Evolutionary conservation across 495 filamentous ascomycete species (phyloP).

Genomic region (Tuber umbilicatum): DNA sequence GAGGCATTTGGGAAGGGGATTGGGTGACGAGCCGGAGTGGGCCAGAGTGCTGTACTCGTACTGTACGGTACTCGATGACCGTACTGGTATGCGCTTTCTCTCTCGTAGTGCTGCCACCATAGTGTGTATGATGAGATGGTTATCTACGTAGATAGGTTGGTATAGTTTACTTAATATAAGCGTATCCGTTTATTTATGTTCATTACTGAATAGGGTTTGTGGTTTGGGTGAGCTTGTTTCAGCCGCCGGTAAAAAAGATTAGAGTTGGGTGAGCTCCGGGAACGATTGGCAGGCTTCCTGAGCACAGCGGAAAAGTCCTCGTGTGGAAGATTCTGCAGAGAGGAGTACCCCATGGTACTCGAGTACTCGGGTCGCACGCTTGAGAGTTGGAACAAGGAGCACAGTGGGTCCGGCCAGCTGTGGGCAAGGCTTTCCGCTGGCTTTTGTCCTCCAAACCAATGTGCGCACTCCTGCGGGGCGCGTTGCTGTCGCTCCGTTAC

Average conservation of each 20-base stretch:
- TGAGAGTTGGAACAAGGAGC: slow-evolving; percentile 9
- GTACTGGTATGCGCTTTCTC: neutral
- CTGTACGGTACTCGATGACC: neutral
- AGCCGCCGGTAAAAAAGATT: neutral
- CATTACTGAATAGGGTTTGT: neutral
- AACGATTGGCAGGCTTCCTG: neutral
- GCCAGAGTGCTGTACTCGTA: neutral
- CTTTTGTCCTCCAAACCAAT: slow-evolving; percentile 17
- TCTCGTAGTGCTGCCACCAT: neutral
- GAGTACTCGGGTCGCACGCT: neutral
- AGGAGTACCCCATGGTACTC: neutral
- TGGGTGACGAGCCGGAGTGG: neutral
- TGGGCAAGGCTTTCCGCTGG: slow-evolving; percentile 22
- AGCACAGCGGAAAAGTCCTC: neutral
- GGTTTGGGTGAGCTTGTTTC: neutral
- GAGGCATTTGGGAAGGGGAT: slow-evolving; percentile 3
- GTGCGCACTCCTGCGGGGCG: slow-evolving; percentile 22
- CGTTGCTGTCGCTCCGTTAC: slow-evolving; percentile 5
- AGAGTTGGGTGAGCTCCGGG: neutral
- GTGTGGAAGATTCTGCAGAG: neutral
- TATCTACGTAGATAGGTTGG: neutral
- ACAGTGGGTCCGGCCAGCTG: slow-evolving; percentile 8
- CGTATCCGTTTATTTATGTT: neutral
- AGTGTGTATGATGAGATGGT: neutral
- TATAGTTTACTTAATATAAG: slow-evolving; percentile 1